phyloP scores from a whole-genome alignment of 2,329 filamentous ascomycete genomes.

The Xylariaceae sp. region DNA sequence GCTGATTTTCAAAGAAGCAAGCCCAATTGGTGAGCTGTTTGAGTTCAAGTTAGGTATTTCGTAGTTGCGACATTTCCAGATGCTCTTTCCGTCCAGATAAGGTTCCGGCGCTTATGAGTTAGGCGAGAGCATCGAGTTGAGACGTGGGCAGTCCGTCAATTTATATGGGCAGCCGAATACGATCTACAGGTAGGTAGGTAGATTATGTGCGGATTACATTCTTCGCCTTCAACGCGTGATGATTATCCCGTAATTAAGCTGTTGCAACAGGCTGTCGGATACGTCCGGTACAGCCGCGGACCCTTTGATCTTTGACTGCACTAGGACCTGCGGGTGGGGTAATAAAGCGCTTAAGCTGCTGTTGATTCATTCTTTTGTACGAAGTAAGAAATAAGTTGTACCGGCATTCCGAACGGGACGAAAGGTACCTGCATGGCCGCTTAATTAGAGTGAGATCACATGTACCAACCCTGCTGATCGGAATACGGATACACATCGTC shows the following conservation, averaged over 20 bases:
- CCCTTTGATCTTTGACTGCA: not conserved
- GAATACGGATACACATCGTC: too few relatives aligned
- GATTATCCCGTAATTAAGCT: not conserved
- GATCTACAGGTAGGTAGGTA: not conserved
- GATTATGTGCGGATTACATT: not conserved
- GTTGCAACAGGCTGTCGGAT: not conserved
- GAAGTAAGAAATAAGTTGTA: not conserved
- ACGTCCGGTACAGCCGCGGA: not conserved
- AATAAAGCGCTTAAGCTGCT: not conserved
- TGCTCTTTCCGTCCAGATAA: not conserved
- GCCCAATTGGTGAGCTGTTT: too few relatives aligned
- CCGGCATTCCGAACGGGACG: too few relatives aligned
- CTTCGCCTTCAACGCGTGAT: not conserved
- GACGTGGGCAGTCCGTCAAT: not conserved
- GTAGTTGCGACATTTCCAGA: not conserved
- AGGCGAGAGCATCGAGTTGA: not conserved
- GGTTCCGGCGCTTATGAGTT: not conserved
- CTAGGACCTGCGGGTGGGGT: not conserved
- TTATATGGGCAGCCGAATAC: not conserved
- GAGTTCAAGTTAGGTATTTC: too few relatives aligned
- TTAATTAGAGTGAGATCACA: too few relatives aligned
- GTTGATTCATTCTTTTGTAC: not conserved
- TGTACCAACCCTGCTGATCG: too few relatives aligned
- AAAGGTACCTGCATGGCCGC: too few relatives aligned
- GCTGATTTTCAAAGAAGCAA: too few relatives aligned